Percentiles rank a stretch among this genome's conserved stretches.
These are phyloP conservation scores for Moelleriella libera DNA, from an alignment of 2,329 filamentous ascomycete species.

Conservation along the genomic window DNA sequence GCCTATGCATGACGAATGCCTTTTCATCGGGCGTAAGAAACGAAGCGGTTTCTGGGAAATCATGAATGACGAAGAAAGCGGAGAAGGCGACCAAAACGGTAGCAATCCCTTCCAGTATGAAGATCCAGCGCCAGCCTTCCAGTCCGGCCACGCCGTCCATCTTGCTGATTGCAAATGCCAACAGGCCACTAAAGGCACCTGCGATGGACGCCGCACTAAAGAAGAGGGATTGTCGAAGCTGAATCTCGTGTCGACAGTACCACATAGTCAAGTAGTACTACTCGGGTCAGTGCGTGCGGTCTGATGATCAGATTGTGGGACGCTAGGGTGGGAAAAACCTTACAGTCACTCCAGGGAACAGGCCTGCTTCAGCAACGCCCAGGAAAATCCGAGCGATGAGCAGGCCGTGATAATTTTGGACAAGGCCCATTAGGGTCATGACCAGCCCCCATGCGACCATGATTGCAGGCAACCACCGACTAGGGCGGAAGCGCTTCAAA, in stretches of 20 bases:
- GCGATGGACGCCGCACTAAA: conserved; percentile 72
- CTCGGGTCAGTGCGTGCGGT: neutral
- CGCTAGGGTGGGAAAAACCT: neutral
- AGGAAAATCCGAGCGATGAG: conserved; percentile 40
- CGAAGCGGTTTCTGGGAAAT: conserved; percentile 65
- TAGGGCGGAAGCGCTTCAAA: conserved; percentile 60
- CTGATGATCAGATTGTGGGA: neutral
- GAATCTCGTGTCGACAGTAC: conserved; percentile 43
- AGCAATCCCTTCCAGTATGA: conserved; percentile 55
- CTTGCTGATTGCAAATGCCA: conserved; percentile 55
- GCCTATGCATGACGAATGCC: conserved; percentile 52
- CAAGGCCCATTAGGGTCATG: conserved; percentile 39
- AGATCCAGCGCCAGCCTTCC: conserved; percentile 51
- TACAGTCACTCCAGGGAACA: conserved; percentile 49
- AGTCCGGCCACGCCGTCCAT: conserved; percentile 52
- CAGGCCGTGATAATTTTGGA: conserved; percentile 31
- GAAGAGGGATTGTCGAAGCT: conserved; percentile 53
- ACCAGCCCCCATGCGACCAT: conserved; percentile 47
- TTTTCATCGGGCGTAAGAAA: conserved; percentile 63
- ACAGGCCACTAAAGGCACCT: conserved; percentile 60
- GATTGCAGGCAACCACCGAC: conserved; percentile 61
- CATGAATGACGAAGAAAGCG: conserved; percentile 60
- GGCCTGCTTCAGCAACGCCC: conserved; percentile 51
- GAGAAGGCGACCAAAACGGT: conserved; percentile 53
- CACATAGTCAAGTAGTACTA: conserved; percentile 43